Base-by-base conservation (phyloP, 2,329 filamentous ascomycete species). In the Lizonia empirigonia region DNA sequence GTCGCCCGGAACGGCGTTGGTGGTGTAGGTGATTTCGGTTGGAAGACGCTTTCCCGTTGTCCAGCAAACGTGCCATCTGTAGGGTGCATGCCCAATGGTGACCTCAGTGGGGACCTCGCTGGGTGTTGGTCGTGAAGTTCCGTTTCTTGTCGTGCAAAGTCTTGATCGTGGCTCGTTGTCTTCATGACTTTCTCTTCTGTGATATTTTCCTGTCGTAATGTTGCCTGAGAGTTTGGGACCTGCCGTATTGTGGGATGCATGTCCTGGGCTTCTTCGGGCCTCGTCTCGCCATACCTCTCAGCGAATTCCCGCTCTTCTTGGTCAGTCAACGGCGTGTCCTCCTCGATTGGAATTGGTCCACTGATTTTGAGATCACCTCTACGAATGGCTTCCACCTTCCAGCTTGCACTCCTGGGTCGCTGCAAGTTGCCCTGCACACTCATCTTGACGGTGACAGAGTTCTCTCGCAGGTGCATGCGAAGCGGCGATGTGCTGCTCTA, bases 341-440 rank as follows among this genome's bases (percentile, higher is more conserved):
- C 70, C 13, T 65, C 70, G 22, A 73, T 71, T n/a, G 70, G 72
- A 42, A 73, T 65, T 8, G 72, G 72, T 6, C 70, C 69, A 42
- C 68, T 73, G 40, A 74, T 74, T 49, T 73, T 73, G 32, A 74
- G 56, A 44, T 72, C 59, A 2, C 72, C 72, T 42, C 67, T 67
- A 10, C 72, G 64, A 34, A 74, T 74, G 2, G 72, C 72, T 45
- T 73, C 72, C 1, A 69, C 69, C 58, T 74, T 74, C 70, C 70
- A 74, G 56, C 67, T 72, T 7, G 70, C 49, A 16, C 49, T 52
- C 7, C 49, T 41, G 2, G 49, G 69, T 19, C 71, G 67, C 47
- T 68, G 64, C 51, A 71, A 45, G 32, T 42, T 52, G 19, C 44
- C 59, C 41, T 64, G 60, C 49, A 59, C 62, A 53, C 60, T 69